Evolutionary conservation across 176 grass and related monocot genomes (phyloP).

Genomic region (Dendrocalamus sinicus): DNA sequence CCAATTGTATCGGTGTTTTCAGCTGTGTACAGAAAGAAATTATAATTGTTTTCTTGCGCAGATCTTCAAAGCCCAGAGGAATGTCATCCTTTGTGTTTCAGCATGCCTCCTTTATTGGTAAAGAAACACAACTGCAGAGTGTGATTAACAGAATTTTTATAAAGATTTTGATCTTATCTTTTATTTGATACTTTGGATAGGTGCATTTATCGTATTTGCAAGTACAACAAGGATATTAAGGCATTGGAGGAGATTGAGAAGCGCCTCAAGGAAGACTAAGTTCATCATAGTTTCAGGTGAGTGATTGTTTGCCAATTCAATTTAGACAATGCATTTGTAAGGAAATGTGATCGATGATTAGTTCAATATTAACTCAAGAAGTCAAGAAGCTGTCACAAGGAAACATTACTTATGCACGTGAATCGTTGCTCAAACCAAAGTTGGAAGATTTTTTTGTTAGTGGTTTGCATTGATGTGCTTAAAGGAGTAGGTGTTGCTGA

Average conservation of each 20-base stretch:
- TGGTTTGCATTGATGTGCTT: slow-evolving; percentile 27
- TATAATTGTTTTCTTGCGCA: slow-evolving; percentile 47
- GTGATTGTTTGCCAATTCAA: background rate
- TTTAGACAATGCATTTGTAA: slow-evolving; percentile 1
- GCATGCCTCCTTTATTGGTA: slow-evolving; percentile 94
- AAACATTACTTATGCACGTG: background rate
- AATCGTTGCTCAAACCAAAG: background rate
- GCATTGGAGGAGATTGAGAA: slow-evolving; percentile 79
- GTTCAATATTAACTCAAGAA: background rate
- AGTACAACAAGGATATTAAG: slow-evolving; percentile 79
- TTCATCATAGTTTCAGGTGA: slow-evolving; percentile 42
- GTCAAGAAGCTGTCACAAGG: background rate
- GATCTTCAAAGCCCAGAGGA: slow-evolving; percentile 97
- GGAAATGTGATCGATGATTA: background rate
- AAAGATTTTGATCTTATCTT: slow-evolving; percentile 1
- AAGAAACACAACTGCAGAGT: slow-evolving; percentile 30
- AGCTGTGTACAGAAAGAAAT: background rate
- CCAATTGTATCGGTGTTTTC: background rate
- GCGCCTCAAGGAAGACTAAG: slow-evolving; percentile 74
- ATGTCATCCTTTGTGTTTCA: slow-evolving; percentile 82
- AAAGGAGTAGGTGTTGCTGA: background rate
- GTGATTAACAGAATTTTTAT: slow-evolving; percentile 28
- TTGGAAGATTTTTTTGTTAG: background rate
- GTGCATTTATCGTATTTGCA: slow-evolving; percentile 79
- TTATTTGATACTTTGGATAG: slow-evolving; percentile 44